Evolutionary conservation across 139 green algal species (phyloP).

Genomic region (Gonium pectorale): DNA sequence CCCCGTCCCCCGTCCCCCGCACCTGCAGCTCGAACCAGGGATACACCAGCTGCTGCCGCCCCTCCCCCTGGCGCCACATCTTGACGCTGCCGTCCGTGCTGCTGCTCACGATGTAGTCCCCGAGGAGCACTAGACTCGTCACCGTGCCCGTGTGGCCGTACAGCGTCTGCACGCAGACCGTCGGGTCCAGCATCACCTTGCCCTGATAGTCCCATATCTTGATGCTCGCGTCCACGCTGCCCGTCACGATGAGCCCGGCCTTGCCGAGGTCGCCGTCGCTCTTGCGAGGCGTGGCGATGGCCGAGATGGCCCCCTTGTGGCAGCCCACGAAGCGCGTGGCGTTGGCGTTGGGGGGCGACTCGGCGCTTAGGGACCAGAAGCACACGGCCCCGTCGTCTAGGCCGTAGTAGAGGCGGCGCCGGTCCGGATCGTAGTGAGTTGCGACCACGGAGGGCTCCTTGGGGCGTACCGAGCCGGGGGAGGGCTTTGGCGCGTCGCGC

Average conservation of each 20-base stretch:
- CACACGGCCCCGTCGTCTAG: slow-evolving; percentile 58
- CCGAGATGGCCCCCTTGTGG: slow-evolving; percentile 60
- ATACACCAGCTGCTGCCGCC: slow-evolving; percentile 59
- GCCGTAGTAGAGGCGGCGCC: slow-evolving; percentile 55
- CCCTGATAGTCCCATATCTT: slow-evolving; percentile 75
- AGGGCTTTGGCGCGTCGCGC: too few species aligned
- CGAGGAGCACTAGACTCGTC: slow-evolving; percentile 56
- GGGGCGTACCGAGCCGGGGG: background rate
- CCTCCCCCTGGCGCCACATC: slow-evolving; percentile 66
- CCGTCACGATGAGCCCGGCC: slow-evolving; percentile 62
- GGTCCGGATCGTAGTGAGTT: slow-evolving; percentile 20
- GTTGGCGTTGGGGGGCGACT: background rate
- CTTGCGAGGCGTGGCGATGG: slow-evolving; percentile 29
- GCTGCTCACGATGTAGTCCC: slow-evolving; percentile 63
- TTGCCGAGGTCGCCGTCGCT: slow-evolving; percentile 48
- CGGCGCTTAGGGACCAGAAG: slow-evolving; percentile 51
- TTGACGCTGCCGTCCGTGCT: slow-evolving; percentile 70
- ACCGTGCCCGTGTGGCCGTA: slow-evolving; percentile 73
- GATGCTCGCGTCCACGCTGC: slow-evolving; percentile 68
- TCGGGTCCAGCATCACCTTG: slow-evolving; percentile 42
- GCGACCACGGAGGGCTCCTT: slow-evolving; percentile 23
- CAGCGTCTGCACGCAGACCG: slow-evolving; percentile 70
- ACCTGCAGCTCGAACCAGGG: slow-evolving; percentile 74
- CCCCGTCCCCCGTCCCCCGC: background rate
- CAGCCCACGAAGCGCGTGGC: slow-evolving; percentile 50